Conservation (phyloP, 768 basidiomycete genomes). For the Lyophyllum semitale region DNA sequence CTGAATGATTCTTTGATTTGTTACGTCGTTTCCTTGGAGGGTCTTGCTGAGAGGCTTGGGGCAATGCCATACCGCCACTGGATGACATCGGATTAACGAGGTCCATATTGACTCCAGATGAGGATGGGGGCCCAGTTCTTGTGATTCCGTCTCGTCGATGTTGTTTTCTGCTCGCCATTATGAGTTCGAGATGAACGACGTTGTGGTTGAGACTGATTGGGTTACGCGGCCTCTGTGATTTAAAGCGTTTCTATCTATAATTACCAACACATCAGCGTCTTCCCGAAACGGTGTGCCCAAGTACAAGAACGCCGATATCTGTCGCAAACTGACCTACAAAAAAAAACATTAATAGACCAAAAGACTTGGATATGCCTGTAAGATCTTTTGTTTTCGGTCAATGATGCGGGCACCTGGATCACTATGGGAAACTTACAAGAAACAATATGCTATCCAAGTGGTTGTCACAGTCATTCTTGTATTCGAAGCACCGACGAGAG, state of each 20-base stretch:
- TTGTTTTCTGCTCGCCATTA: not conserved
- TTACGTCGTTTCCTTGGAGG: not conserved
- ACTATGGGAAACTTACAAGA: not conserved
- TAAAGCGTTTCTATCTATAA: not conserved
- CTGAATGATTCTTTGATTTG: not conserved
- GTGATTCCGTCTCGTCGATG: not conserved
- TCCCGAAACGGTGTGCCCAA: not conserved
- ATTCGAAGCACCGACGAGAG: not conserved
- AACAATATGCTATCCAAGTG: not conserved
- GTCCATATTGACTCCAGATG: not conserved
- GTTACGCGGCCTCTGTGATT: not conserved
- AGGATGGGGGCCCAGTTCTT: not conserved
- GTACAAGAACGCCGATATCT: not conserved
- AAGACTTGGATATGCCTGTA: not conserved
- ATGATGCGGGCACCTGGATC: not conserved
- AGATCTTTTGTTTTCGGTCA: not conserved
- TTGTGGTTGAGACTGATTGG: too few relatives aligned
- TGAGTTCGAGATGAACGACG: not conserved
- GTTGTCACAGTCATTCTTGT: not conserved
- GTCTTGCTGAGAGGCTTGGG: too few relatives aligned
- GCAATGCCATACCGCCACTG: too few relatives aligned
- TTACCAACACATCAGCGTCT: not conserved
- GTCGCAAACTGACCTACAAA: not conserved
- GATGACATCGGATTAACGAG: not conserved
- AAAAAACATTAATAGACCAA: not conserved